These are phyloP conservation scores for Phaeotremella fagi DNA, from an alignment of 768 basidiomycete genomes.

Conservation along the genomic window DNA sequence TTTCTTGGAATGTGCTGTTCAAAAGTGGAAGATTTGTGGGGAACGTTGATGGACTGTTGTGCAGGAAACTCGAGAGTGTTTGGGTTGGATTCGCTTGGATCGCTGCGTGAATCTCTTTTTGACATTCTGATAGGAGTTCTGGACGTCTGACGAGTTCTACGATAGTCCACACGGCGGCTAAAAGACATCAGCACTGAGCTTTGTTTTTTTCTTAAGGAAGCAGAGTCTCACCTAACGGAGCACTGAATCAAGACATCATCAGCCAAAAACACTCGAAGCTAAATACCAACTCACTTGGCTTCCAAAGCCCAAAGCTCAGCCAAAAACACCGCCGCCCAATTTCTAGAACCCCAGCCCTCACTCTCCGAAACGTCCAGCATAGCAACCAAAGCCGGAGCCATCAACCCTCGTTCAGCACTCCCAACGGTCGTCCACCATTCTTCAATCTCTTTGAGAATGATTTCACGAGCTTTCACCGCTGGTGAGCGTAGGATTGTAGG, in stretches of 20 bases:
- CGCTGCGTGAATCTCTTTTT: constrained; percentile 9
- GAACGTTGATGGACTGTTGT: constrained; percentile 14
- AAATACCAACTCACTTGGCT: constrained; percentile 16
- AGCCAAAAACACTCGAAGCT: neutral
- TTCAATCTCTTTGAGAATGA: constrained; percentile 9
- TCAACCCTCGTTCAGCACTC: neutral
- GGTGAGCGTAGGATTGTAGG: constrained; percentile 5
- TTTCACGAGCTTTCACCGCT: constrained; percentile 3
- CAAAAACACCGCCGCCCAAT: constrained; percentile 12
- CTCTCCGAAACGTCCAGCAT: constrained; percentile 9
- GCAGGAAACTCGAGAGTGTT: constrained; percentile 18
- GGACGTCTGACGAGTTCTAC: constrained; percentile 22
- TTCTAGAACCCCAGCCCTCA: constrained; percentile 19
- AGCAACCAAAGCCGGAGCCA: constrained; percentile 9
- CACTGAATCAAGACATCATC: neutral
- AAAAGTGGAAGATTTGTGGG: constrained; percentile 4
- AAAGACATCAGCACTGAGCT: neutral
- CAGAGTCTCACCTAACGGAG: neutral
- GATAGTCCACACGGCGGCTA: constrained; percentile 26
- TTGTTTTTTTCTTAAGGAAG: no score
- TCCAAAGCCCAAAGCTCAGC: constrained; percentile 27
- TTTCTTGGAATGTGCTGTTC: constrained; percentile 26
- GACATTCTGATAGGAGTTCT: constrained; percentile 7
- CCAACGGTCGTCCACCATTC: constrained; percentile 14
- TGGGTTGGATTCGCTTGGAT: constrained; percentile 8